Evolutionary conservation across 139 green algal genomes (phyloP).

Genomic region (Tetratostichococcus sp.): DNA sequence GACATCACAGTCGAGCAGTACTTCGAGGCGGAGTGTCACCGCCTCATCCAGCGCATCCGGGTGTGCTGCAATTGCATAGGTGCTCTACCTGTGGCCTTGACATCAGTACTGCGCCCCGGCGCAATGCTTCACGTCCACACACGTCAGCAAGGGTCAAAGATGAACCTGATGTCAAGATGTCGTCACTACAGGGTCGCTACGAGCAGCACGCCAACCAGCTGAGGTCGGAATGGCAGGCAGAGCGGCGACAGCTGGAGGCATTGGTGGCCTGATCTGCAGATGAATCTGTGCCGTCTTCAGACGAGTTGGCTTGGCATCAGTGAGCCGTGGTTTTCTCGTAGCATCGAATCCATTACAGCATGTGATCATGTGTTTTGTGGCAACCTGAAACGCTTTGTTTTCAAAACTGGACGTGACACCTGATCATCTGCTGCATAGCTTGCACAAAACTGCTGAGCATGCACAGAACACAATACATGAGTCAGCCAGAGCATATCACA

Average conservation of each 20-base stretch:
- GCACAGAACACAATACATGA: too few species aligned
- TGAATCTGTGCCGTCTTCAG: too few species aligned
- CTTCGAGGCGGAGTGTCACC: constrained; percentile 18
- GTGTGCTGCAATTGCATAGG: not conserved
- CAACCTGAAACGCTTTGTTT: too few species aligned
- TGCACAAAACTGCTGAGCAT: not conserved
- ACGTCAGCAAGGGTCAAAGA: not conserved
- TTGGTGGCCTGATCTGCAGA: not conserved
- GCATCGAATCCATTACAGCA: too few species aligned
- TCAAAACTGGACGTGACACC: too few species aligned
- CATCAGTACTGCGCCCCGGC: too few species aligned
- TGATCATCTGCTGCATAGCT: not conserved
- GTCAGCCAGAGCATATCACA: not conserved
- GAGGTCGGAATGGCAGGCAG: not conserved
- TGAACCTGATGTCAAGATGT: not conserved
- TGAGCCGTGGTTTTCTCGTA: too few species aligned
- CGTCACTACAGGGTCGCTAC: constrained; percentile 6
- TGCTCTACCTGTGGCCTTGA: not conserved
- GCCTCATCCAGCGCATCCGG: constrained; percentile 19
- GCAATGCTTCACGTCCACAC: not conserved
- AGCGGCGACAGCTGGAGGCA: constrained; percentile 4
- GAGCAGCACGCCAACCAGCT: constrained; percentile 21
- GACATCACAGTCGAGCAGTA: constrained; percentile 30
- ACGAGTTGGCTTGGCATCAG: too few species aligned
- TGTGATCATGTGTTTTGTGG: too few species aligned